These are phyloP conservation scores for Mycosphaerelloides madeirae DNA, from an alignment of 2,329 filamentous ascomycete genomes.

Conservation along the genomic window DNA sequence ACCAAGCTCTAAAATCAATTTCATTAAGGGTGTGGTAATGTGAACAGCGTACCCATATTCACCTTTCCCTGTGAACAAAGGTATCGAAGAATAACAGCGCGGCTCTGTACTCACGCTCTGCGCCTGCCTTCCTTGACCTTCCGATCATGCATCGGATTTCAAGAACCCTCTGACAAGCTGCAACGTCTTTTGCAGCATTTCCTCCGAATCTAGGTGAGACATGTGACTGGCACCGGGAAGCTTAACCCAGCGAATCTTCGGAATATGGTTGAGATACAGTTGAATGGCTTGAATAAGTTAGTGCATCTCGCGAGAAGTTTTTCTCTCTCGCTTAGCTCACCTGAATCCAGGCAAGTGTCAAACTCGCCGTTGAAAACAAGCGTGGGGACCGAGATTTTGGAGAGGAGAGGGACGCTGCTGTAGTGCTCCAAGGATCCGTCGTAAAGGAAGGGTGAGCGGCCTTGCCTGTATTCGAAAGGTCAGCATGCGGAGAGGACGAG, in stretches of 20 bases:
- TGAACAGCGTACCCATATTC: no score
- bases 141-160: background rate
- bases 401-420: background rate
- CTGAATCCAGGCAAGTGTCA: slow-evolving; percentile 1
- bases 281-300: background rate
- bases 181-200: background rate
- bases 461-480: background rate
- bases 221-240: slow-evolving; percentile 5
- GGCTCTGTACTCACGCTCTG: no score
- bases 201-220: slow-evolving; percentile 3
- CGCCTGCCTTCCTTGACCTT: no score
- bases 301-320: no score
- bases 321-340: no score
- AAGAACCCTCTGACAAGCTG: slow-evolving; percentile 1
- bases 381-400: slow-evolving; percentile 4
- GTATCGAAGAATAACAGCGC: no score
- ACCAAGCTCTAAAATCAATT: no score
- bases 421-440: slow-evolving; percentile 1
- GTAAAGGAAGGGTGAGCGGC: background rate
- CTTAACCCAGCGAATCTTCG: slow-evolving; percentile 2
- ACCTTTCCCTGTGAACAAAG: no score
- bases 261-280: slow-evolving; percentile 5
- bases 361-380: slow-evolving; percentile 9
- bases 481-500: background rate
- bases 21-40: no score